Base-by-base conservation (phyloP, 148 eudicot genomes). In the Vaccinium myrtillus region DNA sequence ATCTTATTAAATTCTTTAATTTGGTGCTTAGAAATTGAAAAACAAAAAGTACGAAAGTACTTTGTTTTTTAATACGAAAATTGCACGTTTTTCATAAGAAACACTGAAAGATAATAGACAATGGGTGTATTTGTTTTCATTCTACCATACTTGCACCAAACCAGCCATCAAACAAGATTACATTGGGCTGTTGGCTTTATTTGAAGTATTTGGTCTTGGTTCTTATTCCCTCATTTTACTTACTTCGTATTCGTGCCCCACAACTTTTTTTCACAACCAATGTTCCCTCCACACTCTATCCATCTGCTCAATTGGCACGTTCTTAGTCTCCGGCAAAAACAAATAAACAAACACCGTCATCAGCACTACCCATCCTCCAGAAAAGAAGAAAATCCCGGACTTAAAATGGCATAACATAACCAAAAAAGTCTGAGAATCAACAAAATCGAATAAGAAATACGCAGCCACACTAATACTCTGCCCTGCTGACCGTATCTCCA, bases 301-400 rank as follows among this genome's bases (percentile, higher is more conserved):
- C 46, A 43, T 43, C 46, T 4, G 32, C 23, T 77, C 79, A 77
- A 77, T 77, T 3, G 58, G 79, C 16, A 77, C 21, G n/a, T 50
- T 50, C 79, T 77, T 77, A 8, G 79, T 77, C 79, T 77, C 79
- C 16, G 56, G 91, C 87, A 91, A 63, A 46, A 91, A 84, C 75
- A 86, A 75, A 75, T 86, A 81, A 32, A 89, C 89, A 56, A 91
- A 91, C 0, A 19, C 85, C 0, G 91, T 87, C 92, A 91, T 91
- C 25, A 89, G 30, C 39, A 73, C 46, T 2, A 87, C 84, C 92
- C 91, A 89, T 7, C 90, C 90, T 2, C 75, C 87, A 2, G 86
- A 91, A 48, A 89, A 91, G 85, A 91, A 86, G 90, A 91, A 91
- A 18, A 86, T 83, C 51, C 90, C 90, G 2, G 80, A 50, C 18